These are phyloP conservation scores for Albifimbria verrucaria DNA, from an alignment of 2,329 filamentous ascomycete species.

Conservation along the genomic window DNA sequence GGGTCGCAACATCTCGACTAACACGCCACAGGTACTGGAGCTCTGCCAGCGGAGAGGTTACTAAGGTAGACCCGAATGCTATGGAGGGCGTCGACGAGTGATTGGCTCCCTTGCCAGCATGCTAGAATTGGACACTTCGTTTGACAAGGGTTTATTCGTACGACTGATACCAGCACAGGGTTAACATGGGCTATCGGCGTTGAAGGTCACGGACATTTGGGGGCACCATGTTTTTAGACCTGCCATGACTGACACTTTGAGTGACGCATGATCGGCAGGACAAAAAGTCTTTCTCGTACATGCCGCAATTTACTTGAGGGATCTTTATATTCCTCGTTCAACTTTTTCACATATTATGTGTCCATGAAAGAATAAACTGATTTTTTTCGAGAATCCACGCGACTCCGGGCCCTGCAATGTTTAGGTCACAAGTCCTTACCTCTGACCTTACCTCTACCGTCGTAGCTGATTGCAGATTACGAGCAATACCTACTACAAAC, in stretches of 20 bases:
- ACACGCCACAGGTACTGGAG: constrained; percentile 53
- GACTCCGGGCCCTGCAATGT: too few species aligned
- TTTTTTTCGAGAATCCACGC: too few species aligned
- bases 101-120: constrained; percentile 7
- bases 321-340: neutral
- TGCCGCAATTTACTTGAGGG: neutral
- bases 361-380: too few species aligned
- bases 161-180: constrained; percentile 31
- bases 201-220: constrained; percentile 27
- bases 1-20: too few species aligned
- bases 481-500: constrained; percentile 18
- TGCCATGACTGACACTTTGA: constrained; percentile 19
- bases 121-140: constrained; percentile 21
- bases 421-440: constrained; percentile 45
- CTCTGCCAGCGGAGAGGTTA: constrained; percentile 56
- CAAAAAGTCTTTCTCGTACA: neutral
- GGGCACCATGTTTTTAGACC: constrained; percentile 25
- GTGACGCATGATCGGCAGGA: neutral
- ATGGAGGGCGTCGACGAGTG: constrained; percentile 29
- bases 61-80: constrained; percentile 42
- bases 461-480: neutral
- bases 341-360: constrained; percentile 10
- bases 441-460: constrained; percentile 50
- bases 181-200: constrained; percentile 30
- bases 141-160: constrained; percentile 25